Percentiles rank a stretch among this genome's conserved stretches.
Evolutionary conservation across 2,329 filamentous ascomycete genomes (phyloP).

Genomic region (Bimuria novae-zelandiae): DNA sequence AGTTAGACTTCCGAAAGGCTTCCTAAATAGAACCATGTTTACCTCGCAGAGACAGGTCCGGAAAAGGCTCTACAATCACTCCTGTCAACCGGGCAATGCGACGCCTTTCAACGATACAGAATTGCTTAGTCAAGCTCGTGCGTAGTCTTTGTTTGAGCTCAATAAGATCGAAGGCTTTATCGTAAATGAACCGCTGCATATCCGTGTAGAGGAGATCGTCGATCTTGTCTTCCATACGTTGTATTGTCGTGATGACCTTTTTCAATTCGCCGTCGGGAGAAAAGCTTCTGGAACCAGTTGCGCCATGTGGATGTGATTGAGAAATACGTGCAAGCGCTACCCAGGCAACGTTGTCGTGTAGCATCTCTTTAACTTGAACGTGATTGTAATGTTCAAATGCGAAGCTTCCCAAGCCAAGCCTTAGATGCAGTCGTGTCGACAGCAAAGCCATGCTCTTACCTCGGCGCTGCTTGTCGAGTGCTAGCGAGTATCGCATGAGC

Average conservation of each 20-base stretch:
- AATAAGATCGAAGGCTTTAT: slow-evolving; percentile 32
- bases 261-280: slow-evolving; percentile 36
- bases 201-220: slow-evolving; percentile 32
- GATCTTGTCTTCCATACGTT: slow-evolving; percentile 34
- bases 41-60: slow-evolving; percentile 26
- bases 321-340: slow-evolving; percentile 39
- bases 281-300: slow-evolving; percentile 29
- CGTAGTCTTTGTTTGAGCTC: slow-evolving; percentile 30
- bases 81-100: slow-evolving; percentile 38
- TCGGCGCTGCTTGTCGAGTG: slow-evolving; percentile 29
- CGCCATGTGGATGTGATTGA: slow-evolving; percentile 39
- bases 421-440: slow-evolving; percentile 38
- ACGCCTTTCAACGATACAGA: slow-evolving; percentile 37
- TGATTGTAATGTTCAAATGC: slow-evolving; percentile 35
- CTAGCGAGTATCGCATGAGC: slow-evolving; percentile 29
- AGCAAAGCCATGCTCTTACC: slow-evolving; percentile 35
- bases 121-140: slow-evolving; percentile 37
- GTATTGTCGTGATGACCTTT: slow-evolving; percentile 32
- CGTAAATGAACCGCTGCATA: slow-evolving; percentile 34
- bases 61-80: slow-evolving; percentile 24
- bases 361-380: slow-evolving; percentile 41
- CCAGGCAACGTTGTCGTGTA: slow-evolving; percentile 39
- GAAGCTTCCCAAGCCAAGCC: slow-evolving; percentile 35
- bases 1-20: slow-evolving; percentile 10
- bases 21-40: slow-evolving; percentile 9